Base-by-base conservation (phyloP, 23 red algal species). In the Gracilaria gracilis region DNA sequence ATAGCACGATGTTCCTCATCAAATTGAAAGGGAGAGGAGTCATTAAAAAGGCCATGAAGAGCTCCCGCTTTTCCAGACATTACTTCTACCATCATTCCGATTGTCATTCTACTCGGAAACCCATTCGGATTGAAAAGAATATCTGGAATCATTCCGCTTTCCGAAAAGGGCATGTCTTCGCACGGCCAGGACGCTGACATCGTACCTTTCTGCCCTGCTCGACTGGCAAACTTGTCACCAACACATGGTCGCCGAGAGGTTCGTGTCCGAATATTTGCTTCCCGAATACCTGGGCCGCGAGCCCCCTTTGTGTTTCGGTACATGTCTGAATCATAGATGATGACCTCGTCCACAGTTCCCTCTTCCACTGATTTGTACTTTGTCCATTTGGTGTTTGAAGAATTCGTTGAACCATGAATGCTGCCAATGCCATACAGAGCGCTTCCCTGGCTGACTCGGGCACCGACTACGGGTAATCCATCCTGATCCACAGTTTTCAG, bases 71-170 rank as follows among this genome's bases (percentile, higher is more conserved):
- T 99, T 38, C 94, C 97, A 20, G 93, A 83, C 91, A 99, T 96
- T 24, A 86, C 53, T 61, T 99, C 97, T 12, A 99, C 94, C 85
- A 99, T 96, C 95, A 96, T 99, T 27, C 97, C 97, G 39, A 99
- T 96, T 35, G 97, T 99, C 97, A 99, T 99, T 72, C 97, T 90
- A 79, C 90, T 95, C 50, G 97, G 97, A 89, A 99, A 99, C 23
- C 97, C 97, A 83, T 99, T 96, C 38, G 97, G 97, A 69, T 99
- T 99, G 67, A 99, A 96, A 13, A 99, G 81, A 83, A 99, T 99
- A 93, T 99, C 97, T 59, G 97, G 97, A 14, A 79, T 76, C 57
- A 99, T 96, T 31, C 97, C 97, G 17, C 87, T 80, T 37, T 95
- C 94, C 29, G 92, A 86, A 80, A 96, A 99, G 24, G 97, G 97